Percentiles rank a stretch among this genome's conserved stretches.
phyloP scores from a whole-genome alignment of 176 grass and related monocot species.

The Aegilops tauschii region DNA sequence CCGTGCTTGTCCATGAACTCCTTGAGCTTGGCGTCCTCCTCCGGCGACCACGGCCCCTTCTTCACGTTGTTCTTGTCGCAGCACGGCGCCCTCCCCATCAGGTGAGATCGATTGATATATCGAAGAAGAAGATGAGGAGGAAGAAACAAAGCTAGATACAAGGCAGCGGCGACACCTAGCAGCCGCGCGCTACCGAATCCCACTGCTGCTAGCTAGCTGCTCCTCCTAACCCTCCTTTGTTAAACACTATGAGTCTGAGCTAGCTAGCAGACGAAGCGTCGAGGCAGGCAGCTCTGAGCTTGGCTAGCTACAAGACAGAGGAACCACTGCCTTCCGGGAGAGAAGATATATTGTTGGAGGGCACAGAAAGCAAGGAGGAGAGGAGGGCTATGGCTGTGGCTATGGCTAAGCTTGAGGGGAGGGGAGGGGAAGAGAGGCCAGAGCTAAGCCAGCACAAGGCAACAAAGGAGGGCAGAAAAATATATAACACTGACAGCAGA shows the following conservation, averaged over 20 bases:
- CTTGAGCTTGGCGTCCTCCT: slow-evolving; percentile 92
- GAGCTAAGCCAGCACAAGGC: slow-evolving; percentile 31
- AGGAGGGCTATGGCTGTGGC: not conserved
- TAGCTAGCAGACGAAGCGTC: slow-evolving; percentile 1
- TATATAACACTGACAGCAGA: slow-evolving; percentile 48
- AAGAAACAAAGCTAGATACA: not conserved
- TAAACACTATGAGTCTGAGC: slow-evolving; percentile 30
- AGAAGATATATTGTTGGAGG: slow-evolving; percentile 32
- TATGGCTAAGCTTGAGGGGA: not conserved
- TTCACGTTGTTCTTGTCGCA: slow-evolving; percentile 98
- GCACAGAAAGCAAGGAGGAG: slow-evolving; percentile 46
- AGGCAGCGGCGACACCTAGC: not conserved
- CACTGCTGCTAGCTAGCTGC: slow-evolving; percentile 20
- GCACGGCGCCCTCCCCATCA: slow-evolving; percentile 91
- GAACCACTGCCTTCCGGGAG: slow-evolving; percentile 36
- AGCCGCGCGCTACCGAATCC: slow-evolving; percentile 21
- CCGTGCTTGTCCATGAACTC: slow-evolving; percentile 93
- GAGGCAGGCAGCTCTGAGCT: slow-evolving; percentile 1
- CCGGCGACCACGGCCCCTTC: slow-evolving; percentile 91
- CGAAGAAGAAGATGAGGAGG: slow-evolving; percentile 1
- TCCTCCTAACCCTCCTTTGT: slow-evolving; percentile 32
- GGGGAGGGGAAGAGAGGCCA: not conserved
- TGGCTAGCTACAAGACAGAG: slow-evolving; percentile 35
- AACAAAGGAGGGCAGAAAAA: slow-evolving; percentile 45
- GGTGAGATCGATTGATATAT: too few relatives aligned